Percentiles rank a stretch among this genome's conserved stretches.
These are phyloP conservation scores for Gardenia jasminoides DNA, from an alignment of 257 asterid species.

Conservation along the genomic window DNA sequence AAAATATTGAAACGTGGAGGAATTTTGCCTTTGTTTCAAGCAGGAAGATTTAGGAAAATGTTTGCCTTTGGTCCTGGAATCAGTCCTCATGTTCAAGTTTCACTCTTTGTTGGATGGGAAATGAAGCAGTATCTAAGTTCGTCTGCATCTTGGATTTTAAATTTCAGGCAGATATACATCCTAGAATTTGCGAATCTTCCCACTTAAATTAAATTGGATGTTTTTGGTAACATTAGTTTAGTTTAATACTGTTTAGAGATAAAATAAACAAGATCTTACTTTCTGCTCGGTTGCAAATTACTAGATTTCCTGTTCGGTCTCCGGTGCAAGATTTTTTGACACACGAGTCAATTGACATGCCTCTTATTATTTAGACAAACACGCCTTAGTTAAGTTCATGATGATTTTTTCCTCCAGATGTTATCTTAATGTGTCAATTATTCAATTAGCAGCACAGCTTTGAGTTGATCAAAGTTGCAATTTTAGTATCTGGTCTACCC, in stretches of 20 bases:
- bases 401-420: not conserved
- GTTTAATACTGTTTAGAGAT: not conserved
- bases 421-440: not conserved
- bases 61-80: not conserved
- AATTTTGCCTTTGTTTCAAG: not conserved
- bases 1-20: not conserved
- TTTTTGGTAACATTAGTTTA: not conserved
- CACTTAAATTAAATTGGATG: not conserved
- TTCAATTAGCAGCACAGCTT: not conserved
- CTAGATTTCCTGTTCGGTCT: not conserved
- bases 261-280: not conserved
- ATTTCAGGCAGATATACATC: not conserved
- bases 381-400: not conserved
- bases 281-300: not conserved
- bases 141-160: not conserved
- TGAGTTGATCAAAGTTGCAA: not conserved
- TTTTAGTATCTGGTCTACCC: not conserved
- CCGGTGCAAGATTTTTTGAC: not conserved
- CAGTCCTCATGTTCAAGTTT: not conserved
- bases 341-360: not conserved
- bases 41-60: not conserved
- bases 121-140: not conserved
- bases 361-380: not conserved
- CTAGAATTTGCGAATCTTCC: not conserved
- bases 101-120: not conserved